phyloP scores from a whole-genome alignment of 805 yeast species.

The Yarrowia porcina region DNA sequence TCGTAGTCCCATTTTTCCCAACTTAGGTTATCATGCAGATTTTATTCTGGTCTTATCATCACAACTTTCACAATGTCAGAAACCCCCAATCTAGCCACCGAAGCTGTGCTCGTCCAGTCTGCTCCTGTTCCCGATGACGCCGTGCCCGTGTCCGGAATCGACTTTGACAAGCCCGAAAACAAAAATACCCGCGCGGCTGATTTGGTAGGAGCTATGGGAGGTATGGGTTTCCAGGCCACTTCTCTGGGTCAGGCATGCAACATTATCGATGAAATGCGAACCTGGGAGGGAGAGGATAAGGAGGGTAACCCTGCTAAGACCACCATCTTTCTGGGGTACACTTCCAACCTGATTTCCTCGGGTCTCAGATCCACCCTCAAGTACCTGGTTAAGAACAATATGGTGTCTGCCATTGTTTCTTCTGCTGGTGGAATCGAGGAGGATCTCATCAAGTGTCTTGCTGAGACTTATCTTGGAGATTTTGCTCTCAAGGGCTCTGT shows the following conservation, averaged over 20 bases:
- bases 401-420: conserved; percentile 94
- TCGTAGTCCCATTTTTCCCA: too few relatives aligned
- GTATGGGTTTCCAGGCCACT: conserved; percentile 97
- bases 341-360: conserved; percentile 91
- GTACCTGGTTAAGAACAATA: conserved; percentile 86
- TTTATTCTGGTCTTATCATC: neutral
- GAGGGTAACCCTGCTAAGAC: conserved; percentile 63
- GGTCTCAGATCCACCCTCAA: conserved; percentile 90
- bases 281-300: conserved; percentile 83
- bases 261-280: conserved; percentile 86
- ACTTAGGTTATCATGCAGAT: too few relatives aligned
- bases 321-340: conserved; percentile 92
- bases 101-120: conserved; percentile 85
- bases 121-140: conserved; percentile 81
- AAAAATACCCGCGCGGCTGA: conserved; percentile 76
- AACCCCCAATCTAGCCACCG: conserved; percentile 71
- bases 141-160: conserved; percentile 80
- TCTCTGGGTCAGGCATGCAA: conserved; percentile 85
- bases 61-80: neutral
- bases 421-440: conserved; percentile 98
- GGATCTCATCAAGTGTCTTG: conserved; percentile 92
- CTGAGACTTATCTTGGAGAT: conserved; percentile 94
- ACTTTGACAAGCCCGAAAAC: conserved; percentile 75
- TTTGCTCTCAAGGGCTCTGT: conserved; percentile 75
- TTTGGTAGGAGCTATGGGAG: conserved; percentile 75